phyloP scores from a whole-genome alignment of 768 basidiomycete species.

The Chlorophyllum brunneum region DNA sequence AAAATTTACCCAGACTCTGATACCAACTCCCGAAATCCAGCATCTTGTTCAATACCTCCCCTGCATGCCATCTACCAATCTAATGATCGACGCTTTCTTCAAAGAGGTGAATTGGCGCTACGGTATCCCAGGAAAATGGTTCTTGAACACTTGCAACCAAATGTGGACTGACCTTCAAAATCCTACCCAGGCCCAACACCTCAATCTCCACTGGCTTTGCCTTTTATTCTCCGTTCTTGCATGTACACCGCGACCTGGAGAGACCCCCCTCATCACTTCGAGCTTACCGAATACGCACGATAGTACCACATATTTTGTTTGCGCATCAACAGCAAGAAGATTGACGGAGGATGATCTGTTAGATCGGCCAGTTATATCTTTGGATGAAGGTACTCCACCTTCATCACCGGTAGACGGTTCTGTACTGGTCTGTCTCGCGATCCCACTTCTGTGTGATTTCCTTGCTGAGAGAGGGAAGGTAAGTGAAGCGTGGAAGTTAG shows the following conservation, averaged over 20 bases:
- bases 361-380: slow-evolving; percentile 28
- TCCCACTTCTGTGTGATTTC: slow-evolving; percentile 40
- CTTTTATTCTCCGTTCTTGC: slow-evolving; percentile 49
- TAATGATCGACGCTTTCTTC: slow-evolving; percentile 40
- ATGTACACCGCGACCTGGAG: slow-evolving; percentile 29
- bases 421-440: slow-evolving; percentile 42
- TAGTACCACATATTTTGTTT: slow-evolving; percentile 34
- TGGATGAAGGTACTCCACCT: slow-evolving; percentile 19
- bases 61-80: slow-evolving; percentile 25
- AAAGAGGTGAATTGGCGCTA: slow-evolving; percentile 45
- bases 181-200: slow-evolving; percentile 24
- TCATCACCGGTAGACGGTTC: slow-evolving; percentile 42
- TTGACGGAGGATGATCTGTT: slow-evolving; percentile 43
- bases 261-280: slow-evolving; percentile 15
- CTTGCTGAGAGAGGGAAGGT: slow-evolving; percentile 43
- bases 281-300: slow-evolving; percentile 10
- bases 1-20: slow-evolving; percentile 1
- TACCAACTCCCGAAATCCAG: slow-evolving; percentile 20
- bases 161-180: slow-evolving; percentile 45
- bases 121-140: slow-evolving; percentile 48
- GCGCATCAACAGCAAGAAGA: slow-evolving; percentile 40
- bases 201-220: slow-evolving; percentile 49
- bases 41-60: slow-evolving; percentile 33
- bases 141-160: slow-evolving; percentile 33
- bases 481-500: slow-evolving; percentile 47